Conservation (phyloP, 495 filamentous ascomycete species). For the Xylaria grammica region DNA sequence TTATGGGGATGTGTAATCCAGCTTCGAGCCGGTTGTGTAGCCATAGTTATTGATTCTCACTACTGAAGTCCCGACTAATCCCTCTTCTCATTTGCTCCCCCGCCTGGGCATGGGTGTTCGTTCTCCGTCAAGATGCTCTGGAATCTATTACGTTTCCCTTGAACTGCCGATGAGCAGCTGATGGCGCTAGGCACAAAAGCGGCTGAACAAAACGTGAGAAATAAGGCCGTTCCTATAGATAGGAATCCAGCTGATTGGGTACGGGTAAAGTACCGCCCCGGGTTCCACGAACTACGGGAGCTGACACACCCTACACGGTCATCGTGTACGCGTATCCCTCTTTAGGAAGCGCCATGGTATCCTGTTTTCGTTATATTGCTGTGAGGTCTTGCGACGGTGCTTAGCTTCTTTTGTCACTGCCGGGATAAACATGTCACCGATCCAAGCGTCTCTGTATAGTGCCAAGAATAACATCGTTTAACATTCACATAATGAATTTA, state of each 20-base stretch:
- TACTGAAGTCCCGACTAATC: too few species aligned
- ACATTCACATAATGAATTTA: not conserved
- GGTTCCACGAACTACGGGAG: slow-evolving; percentile 11
- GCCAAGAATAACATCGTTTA: slow-evolving; percentile 19
- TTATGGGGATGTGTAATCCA: too few species aligned
- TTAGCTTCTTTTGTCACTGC: not conserved
- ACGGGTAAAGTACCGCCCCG: slow-evolving; percentile 17
- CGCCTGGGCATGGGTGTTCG: too few species aligned
- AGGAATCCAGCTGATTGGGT: slow-evolving; percentile 1
- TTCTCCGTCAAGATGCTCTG: too few species aligned
- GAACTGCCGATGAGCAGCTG: slow-evolving; percentile 17
- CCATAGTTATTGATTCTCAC: too few species aligned
- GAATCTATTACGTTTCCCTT: not conserved
- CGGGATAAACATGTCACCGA: slow-evolving; percentile 10
- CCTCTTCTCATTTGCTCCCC: too few species aligned
- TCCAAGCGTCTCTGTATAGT: not conserved
- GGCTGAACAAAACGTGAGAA: slow-evolving; percentile 9
- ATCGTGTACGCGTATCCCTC: not conserved
- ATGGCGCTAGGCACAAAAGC: not conserved
- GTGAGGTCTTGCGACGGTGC: not conserved
- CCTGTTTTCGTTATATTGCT: not conserved
- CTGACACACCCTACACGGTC: slow-evolving; percentile 3
- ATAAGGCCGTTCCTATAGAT: not conserved
- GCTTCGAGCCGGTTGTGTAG: too few species aligned
- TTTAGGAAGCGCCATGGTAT: not conserved